Base-by-base conservation (phyloP, 805 yeast species). In the Kockiozyma suomiensis region DNA sequence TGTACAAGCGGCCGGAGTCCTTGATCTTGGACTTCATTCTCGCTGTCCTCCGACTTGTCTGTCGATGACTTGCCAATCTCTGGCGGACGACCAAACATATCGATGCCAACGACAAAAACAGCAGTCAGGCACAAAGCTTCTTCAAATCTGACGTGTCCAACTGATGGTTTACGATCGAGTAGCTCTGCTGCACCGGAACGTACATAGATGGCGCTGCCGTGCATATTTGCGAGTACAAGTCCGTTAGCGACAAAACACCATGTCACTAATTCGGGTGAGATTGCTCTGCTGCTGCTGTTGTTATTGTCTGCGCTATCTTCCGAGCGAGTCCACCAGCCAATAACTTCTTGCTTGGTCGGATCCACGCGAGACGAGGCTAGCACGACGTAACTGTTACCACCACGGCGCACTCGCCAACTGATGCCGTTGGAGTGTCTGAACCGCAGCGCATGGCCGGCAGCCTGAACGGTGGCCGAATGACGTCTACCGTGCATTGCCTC, bases 41-140 rank as follows among this genome's bases (percentile, higher is more conserved):
- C 42, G 42, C 4, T 38, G 17, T 25, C 15, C 21, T 25, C 35
- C 3, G 13, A 5, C 3, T 17, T 13, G 12, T 45, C 49, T 2
- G 33, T 3, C n/a, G 35, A 4, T 15, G 21, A 3, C 2, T 26
- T 25, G 17, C 25, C 54, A 13, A 52, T 25, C 17, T 42, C 48
- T 4, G 62, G 62, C 17, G 62, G 59, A n/a, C 25, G 28, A 15
- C 52, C 63, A 37, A 59, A 56, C 19, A 26, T 4, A 15, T n/a
- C 23, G 13, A 37, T 10, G 17, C 45, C 59, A 21, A 47, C 56
- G 26, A 59, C 30, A 41, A 23, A 61, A 25, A 61, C 37, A 2
- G 59, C 58, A 10, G 63, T 33, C n/a, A 58, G 26, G 6, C 35
- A 41, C 30, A 61, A 35, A 3, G 65, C 65, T 21, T 61, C 65